Evolutionary conservation across 768 basidiomycete species (phyloP), one percentile per base, ranked within the genome.

Genomic region (Zangia roseola): DNA sequence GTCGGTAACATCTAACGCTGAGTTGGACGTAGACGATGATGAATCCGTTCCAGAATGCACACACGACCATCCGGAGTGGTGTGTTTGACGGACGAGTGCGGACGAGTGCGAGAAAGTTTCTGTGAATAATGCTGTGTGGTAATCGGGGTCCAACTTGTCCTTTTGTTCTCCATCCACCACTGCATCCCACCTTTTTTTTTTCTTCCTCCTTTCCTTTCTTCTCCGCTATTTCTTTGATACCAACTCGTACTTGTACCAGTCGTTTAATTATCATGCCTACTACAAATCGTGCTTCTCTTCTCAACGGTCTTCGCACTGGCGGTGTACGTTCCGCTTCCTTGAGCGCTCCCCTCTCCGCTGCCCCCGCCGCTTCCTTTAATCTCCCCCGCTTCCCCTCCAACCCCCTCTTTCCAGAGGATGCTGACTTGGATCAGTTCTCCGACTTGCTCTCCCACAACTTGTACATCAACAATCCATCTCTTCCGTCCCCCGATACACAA

Each of bases 11-110:
- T 31, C 31, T 4, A 0, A 6, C 7, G 36, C 46, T 47, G 48
- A 42, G 24, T 39, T 24, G 7, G 46, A 30, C 33, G 17, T 70
- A 95, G 94, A 84, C 88, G 51, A 77, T 82, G 74, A 47, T 97
- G 69, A 99, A 97, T 61, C 95, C 97, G n/a, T 99, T 99, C 72
- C 91, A 97, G 59, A 91, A 88, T 4, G 87, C 89, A 26, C 93
- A 97, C 63, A 87, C 83, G 34, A 71, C 77, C 39, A 92, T 98
- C 58, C 80, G 84, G 48, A 94, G 88, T 64, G 62, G 69, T 16
- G 77, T 84, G 5, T 98, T 98, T 71, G 94, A 98, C 64, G 74
- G 74, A 6, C 80, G 90, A 36, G 86, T 98, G 1, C 77, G 91
- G 52, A 83, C 86, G 17, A 88, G 86, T 69, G 97, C 95, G 43